Conservation (phyloP, 2,329 filamentous ascomycete species). For the Beauveria brongniartii region DNA sequence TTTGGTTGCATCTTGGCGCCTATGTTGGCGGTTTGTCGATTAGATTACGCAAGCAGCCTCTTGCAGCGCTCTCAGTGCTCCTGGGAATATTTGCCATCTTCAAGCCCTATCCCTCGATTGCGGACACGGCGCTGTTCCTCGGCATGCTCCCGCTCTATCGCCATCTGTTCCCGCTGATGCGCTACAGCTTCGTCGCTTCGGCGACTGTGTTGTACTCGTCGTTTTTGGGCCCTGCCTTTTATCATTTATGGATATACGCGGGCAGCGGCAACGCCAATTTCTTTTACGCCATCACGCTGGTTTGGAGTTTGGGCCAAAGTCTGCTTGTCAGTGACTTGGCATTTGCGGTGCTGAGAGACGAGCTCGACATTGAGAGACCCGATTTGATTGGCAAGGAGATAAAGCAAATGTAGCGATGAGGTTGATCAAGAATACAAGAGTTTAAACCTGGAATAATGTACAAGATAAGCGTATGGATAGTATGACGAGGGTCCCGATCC, state of each 20-base stretch:
- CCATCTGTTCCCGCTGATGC: slow-evolving; percentile 89
- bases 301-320: slow-evolving; percentile 88
- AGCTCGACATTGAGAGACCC: slow-evolving; percentile 87
- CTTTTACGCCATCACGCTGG: slow-evolving; percentile 98
- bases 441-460: neutral
- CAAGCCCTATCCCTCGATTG: slow-evolving; percentile 92
- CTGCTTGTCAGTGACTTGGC: slow-evolving; percentile 80
- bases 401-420: slow-evolving; percentile 59
- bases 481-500: neutral
- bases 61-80: slow-evolving; percentile 78
- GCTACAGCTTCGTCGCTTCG: slow-evolving; percentile 82
- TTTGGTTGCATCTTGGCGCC: slow-evolving; percentile 88
- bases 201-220: slow-evolving; percentile 80
- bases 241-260: slow-evolving; percentile 96
- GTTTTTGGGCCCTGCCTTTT: slow-evolving; percentile 87
- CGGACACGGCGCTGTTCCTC: slow-evolving; percentile 80
- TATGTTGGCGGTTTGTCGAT: slow-evolving; percentile 84
- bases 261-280: slow-evolving; percentile 98
- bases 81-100: slow-evolving; percentile 90
- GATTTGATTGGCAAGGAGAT: slow-evolving; percentile 86
- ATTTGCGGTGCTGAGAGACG: slow-evolving; percentile 83
- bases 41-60: slow-evolving; percentile 73
- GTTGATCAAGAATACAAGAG: neutral
- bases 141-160: slow-evolving; percentile 75
- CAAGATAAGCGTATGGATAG: neutral